Evolutionary conservation across 2,329 filamentous ascomycete genomes (phyloP).

Genomic region (Dothiorella sarmentorum): DNA sequence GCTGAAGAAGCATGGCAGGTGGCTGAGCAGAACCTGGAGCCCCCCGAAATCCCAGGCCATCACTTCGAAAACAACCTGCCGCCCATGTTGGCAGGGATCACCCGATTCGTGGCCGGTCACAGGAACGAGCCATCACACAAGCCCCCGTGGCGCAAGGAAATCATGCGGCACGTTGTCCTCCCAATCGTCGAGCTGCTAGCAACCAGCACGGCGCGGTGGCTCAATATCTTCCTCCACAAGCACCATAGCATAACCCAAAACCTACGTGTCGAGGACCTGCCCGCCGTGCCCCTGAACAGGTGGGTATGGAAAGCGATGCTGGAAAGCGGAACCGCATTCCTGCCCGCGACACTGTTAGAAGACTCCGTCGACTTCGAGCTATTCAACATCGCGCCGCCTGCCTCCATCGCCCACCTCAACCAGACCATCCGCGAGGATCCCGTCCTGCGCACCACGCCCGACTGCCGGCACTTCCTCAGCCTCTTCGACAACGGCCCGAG

Average conservation of each 20-base stretch:
- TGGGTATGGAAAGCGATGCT: conserved; percentile 18
- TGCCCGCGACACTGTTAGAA: conserved; percentile 26
- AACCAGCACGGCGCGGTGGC: conserved; percentile 26
- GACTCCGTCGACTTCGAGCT: conserved; percentile 24
- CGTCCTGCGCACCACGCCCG: neutral
- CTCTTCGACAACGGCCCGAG: conserved; percentile 23
- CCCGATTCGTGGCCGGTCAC: neutral
- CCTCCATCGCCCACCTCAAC: conserved; percentile 25
- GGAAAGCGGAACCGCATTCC: neutral
- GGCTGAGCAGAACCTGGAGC: conserved; percentile 21
- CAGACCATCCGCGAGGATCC: conserved; percentile 20
- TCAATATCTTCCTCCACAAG: conserved; percentile 27
- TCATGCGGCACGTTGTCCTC: conserved; percentile 25
- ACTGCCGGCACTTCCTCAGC: conserved; percentile 26
- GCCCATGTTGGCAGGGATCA: neutral
- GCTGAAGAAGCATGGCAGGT: conserved; percentile 32
- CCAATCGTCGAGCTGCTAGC: conserved; percentile 15
- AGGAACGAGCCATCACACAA: neutral
- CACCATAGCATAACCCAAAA: neutral
- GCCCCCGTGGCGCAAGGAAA: conserved; percentile 7
- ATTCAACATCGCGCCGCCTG: conserved; percentile 26
- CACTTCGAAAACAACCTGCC: conserved; percentile 1
- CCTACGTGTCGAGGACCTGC: neutral
- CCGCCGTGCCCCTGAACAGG: neutral
- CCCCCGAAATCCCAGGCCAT: conserved; percentile 13